Evolutionary conservation across 441 rosid species (phyloP), one percentile per base, ranked within the genome.

Genomic region (Kokia cookei): DNA sequence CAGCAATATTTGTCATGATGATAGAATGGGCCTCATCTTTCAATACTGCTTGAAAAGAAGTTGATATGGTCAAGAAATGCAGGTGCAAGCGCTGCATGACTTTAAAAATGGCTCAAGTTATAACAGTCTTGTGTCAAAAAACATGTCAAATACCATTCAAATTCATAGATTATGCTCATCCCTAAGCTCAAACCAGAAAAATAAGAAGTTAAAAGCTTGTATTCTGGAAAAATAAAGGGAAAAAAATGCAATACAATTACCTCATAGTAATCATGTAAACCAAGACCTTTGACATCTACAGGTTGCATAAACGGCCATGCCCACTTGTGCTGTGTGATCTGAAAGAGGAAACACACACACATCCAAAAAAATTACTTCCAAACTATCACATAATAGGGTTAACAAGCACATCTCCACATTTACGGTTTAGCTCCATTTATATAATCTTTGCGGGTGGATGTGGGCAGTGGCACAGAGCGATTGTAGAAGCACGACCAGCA

Each of bases 291-390:
- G 64, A 90, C 99, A 83, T 96, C 93, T 19, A 96, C 99, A 43
- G 98, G 98, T 62, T 96, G 86, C 92, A 86, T 82, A 79, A 96
- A 96, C 0, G 97, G 98, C 94, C 91, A 84, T 11, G 98, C 99
- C 86, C 89, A 91, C 79, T 82, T 90, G 83, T 93, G 99, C 84
- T 91, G 94, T 1, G 91, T 91, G 57, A 93, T 81, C 98, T 91
- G 84, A 57, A 48, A 77, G 54, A 64, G 64, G 5, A 57, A 15
- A 5, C 37, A 58, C 69, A 58, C 14, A 59, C 5, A 68, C 26
- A 19, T 62, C 59, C 70, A 17, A n/a, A 7, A 35, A 55, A 63
- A 40, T 32, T 10, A 72, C 47, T 60, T 12, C 55, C 24, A 71
- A 71, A 26, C 19, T 35, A 69, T 22, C 40, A 58, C 42, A 57